These are phyloP conservation scores for Tinospora cordifolia DNA, from an alignment of 164 flowering plant species.

Conservation along the genomic window DNA sequence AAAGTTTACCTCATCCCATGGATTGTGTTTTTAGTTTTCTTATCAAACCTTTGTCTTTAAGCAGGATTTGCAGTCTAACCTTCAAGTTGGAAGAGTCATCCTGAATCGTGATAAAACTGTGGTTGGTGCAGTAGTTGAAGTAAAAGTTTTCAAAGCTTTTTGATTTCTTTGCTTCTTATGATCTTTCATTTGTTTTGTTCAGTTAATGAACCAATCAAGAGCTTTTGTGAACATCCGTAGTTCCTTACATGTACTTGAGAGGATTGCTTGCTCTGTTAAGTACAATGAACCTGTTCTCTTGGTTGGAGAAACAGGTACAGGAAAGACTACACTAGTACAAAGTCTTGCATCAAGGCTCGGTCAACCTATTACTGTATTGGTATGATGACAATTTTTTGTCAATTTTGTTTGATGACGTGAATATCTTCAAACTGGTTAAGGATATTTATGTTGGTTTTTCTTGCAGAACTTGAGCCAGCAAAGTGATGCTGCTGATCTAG, in stretches of 20 bases:
- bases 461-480: constrained; percentile 94
- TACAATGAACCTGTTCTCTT: constrained; percentile 87
- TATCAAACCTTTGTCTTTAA: constrained; percentile 1
- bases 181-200: constrained; percentile 16
- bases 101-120: constrained; percentile 29
- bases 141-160: constrained; percentile 6
- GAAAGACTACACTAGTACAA: constrained; percentile 96
- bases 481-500: constrained; percentile 80
- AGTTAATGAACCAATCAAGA: constrained; percentile 32
- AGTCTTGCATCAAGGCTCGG: constrained; percentile 68
- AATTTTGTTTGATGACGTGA: neutral
- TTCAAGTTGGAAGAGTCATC: constrained; percentile 58
- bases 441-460: neutral
- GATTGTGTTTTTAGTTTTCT: constrained; percentile 1
- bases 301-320: constrained; percentile 99
- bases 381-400: constrained; percentile 22
- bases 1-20: neutral
- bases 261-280: constrained; percentile 76
- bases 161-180: neutral
- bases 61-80: constrained; percentile 40
- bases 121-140: constrained; percentile 17
- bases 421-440: neutral
- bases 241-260: constrained; percentile 68
- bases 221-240: constrained; percentile 63
- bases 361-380: constrained; percentile 80